Conservation (phyloP, 768 basidiomycete species). For the Lactifluus rugatus region DNA sequence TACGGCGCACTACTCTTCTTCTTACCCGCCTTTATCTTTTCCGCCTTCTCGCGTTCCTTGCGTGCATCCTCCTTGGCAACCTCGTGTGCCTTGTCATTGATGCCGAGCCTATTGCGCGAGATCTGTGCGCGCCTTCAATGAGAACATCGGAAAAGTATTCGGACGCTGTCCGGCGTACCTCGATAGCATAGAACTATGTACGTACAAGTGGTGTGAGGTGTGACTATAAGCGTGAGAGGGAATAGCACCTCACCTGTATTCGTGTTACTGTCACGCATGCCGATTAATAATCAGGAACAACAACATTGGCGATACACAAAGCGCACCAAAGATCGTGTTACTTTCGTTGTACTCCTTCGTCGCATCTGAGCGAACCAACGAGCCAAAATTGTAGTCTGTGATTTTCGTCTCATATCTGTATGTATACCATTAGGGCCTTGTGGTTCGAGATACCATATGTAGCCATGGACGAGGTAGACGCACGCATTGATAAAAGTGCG, state of each 20-base stretch:
- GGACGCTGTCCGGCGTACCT: constrained; percentile 36
- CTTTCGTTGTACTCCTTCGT: constrained; percentile 76
- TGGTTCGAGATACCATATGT: too few relatives aligned
- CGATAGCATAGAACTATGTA: constrained; percentile 84
- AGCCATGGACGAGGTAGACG: constrained; percentile 21
- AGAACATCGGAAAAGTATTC: constrained; percentile 6
- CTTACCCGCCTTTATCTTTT: constrained; percentile 40
- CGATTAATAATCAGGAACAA: not conserved
- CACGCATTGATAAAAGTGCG: constrained; percentile 74
- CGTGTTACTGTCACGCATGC: constrained; percentile 42
- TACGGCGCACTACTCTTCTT: constrained; percentile 22
- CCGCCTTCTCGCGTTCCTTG: constrained; percentile 44
- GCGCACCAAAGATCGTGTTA: constrained; percentile 89
- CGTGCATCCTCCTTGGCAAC: constrained; percentile 60
- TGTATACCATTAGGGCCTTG: not conserved
- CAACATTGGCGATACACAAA: not conserved
- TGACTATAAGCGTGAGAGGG: not conserved
- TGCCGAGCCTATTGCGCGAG: constrained; percentile 78
- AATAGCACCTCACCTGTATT: constrained; percentile 44
- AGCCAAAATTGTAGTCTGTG: constrained; percentile 95
- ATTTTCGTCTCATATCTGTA: constrained; percentile 80
- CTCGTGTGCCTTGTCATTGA: constrained; percentile 83
- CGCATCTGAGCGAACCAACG: constrained; percentile 76
- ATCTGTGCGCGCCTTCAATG: constrained; percentile 42
- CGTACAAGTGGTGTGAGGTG: not conserved